Evolutionary conservation across 495 filamentous ascomycete genomes (phyloP).

Genomic region (Xylaria palmicola): DNA sequence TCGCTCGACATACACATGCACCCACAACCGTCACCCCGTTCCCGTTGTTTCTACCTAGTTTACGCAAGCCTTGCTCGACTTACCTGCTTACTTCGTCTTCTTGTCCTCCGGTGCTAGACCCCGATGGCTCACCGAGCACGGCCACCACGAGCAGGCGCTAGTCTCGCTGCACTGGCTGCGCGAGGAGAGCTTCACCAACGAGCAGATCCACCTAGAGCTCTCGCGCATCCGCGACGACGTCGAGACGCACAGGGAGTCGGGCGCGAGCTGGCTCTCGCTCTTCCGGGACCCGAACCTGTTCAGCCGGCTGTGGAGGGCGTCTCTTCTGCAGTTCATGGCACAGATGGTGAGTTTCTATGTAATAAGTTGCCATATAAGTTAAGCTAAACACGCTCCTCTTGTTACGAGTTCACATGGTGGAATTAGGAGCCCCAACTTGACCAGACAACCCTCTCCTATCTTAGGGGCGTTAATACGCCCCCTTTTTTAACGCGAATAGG

Average conservation of each 20-base stretch:
- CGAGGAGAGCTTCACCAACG: conserved; percentile 37
- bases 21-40: too few relatives aligned
- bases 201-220: conserved; percentile 37
- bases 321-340: conserved; percentile 53
- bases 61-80: too few relatives aligned
- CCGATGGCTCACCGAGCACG: conserved; percentile 51
- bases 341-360: conserved; percentile 31
- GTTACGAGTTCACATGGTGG: too few relatives aligned
- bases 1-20: background rate
- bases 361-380: too few relatives aligned
- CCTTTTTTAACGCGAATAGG: background rate
- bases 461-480: too few relatives aligned
- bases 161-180: conserved; percentile 44
- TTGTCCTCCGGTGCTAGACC: conserved; percentile 24
- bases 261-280: conserved; percentile 36
- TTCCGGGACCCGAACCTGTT: conserved; percentile 41
- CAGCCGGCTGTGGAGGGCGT: conserved; percentile 45
- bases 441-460: too few relatives aligned
- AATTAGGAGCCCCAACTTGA: too few relatives aligned
- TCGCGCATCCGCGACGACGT: conserved; percentile 39
- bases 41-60: too few relatives aligned
- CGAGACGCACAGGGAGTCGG: conserved; percentile 27
- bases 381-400: too few relatives aligned
- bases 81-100: background rate
- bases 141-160: conserved; percentile 35